These are phyloP conservation scores for Xylariaceae sp. DNA, from an alignment of 2,329 filamentous ascomycete genomes.

Conservation along the genomic window DNA sequence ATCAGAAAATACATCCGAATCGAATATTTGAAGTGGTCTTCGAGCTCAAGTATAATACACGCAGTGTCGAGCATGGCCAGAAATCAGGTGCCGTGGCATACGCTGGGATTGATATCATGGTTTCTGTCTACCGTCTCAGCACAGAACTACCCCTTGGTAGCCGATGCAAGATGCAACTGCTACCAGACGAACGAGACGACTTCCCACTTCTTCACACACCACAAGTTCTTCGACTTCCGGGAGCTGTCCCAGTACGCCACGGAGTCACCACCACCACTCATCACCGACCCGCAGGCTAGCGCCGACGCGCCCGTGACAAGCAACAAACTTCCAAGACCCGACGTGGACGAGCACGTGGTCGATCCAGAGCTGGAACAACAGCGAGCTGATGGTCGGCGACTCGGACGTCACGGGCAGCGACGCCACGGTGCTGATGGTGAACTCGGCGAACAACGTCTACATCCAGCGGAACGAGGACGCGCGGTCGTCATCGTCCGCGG, in stretches of 20 bases:
- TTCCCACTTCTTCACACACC: slow-evolving; percentile 47
- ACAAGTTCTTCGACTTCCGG: slow-evolving; percentile 54
- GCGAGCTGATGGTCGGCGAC: slow-evolving; percentile 28
- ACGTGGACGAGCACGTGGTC: slow-evolving; percentile 37
- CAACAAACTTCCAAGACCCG: slow-evolving; percentile 34
- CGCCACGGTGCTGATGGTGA: slow-evolving; percentile 43
- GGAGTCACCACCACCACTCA: slow-evolving; percentile 30
- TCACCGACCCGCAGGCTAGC: slow-evolving; percentile 32
- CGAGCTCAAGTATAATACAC: background rate
- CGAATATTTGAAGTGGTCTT: background rate
- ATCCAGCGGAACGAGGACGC: slow-evolving; percentile 45
- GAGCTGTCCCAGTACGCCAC: slow-evolving; percentile 44
- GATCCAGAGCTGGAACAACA: slow-evolving; percentile 43
- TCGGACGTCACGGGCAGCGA: slow-evolving; percentile 34
- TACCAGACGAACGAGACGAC: slow-evolving; percentile 50
- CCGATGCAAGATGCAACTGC: slow-evolving; percentile 45
- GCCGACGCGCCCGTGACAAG: slow-evolving; percentile 33
- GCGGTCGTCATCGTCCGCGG: slow-evolving; percentile 29
- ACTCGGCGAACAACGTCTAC: slow-evolving; percentile 47
- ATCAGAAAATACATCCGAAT: background rate
- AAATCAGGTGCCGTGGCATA: slow-evolving; percentile 12
- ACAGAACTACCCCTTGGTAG: slow-evolving; percentile 30
- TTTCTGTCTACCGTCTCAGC: slow-evolving; percentile 13
- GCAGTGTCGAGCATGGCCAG: slow-evolving; percentile 7
- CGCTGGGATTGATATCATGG: slow-evolving; percentile 16